phyloP scores from a whole-genome alignment of 169 alveolate genomes.

The Eimeria maxima region DNA sequence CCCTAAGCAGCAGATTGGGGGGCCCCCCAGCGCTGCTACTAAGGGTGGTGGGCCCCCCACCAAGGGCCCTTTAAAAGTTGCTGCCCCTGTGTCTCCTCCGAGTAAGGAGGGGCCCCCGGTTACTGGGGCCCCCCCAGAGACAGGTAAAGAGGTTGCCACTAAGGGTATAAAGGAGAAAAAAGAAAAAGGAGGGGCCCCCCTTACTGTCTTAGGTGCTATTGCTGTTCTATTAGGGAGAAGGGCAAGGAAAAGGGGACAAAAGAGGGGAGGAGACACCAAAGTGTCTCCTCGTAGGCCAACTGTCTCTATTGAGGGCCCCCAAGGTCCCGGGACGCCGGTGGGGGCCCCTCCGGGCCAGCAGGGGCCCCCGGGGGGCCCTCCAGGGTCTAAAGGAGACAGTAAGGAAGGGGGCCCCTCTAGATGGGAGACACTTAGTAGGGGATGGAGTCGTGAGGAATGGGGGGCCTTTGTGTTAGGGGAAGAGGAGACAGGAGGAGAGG shows the following conservation, averaged over 20 bases:
- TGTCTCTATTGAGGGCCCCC: background rate
- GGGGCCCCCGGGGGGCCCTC: background rate
- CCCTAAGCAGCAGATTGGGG: background rate
- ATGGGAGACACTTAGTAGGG: constrained; percentile 11
- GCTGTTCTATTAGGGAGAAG: background rate
- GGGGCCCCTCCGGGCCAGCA: constrained; percentile 31
- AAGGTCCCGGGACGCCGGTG: background rate
- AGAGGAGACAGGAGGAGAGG: constrained; percentile 24
- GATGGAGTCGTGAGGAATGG: constrained; percentile 62
- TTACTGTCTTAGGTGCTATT: constrained; percentile 2
- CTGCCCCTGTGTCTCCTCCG: too few species aligned
- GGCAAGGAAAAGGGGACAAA: background rate
- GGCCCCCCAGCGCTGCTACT: background rate
- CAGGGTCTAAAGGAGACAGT: background rate
- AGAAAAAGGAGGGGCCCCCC: background rate
- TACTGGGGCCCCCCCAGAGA: constrained; percentile 1
- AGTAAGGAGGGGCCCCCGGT: background rate
- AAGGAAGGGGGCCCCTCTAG: background rate
- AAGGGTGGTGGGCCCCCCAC: background rate
- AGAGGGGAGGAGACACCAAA: background rate
- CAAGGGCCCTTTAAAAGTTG: background rate
- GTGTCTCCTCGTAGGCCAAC: background rate
- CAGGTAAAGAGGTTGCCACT: background rate
- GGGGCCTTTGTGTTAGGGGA: constrained; percentile 43
- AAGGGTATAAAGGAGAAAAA: background rate